Base-by-base conservation (phyloP, 257 asterid species). In the Apocynum venetum region DNA sequence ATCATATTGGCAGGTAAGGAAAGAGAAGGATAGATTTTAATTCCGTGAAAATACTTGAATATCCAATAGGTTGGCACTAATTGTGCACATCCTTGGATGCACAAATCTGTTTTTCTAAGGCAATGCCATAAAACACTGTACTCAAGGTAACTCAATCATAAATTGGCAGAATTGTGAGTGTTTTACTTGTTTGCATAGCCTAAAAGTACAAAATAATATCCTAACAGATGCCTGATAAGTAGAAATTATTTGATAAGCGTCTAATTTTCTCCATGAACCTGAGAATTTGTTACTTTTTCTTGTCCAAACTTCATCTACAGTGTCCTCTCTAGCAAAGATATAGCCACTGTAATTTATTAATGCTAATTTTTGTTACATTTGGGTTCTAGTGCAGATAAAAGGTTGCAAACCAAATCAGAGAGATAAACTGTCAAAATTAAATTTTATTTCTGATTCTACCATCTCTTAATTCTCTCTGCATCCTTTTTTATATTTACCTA, bases 21-120 rank as follows among this genome's bases (percentile, higher is more conserved):
- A 55, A 77, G 36, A 15, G 71, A 70, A 35, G 8, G 51, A 78
- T 70, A 60, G 63, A 41, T 70, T 70, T 66, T 52, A 25, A 67
- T 77, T 77, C 41, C 36, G 43, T 56, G 49, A 46, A 19, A 68
- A 43, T 17, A 68, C 43, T 41, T 17, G 38, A 20, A 43, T 9
- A 7, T 68, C 17, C 0, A 44, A 41, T 20, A 15, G 35, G 51
- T 14, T 4, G 31, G 44, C 43, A 35, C 69, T 31, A 31, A 25
- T 25, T 31, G 68, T 63, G 68, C 5, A 25, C 38, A 40, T 66
- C 52, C 72, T 3, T 4, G 6, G 72, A 15, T 17, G 52, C 52
- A 43, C 38, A 44, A n/a, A 31, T 60, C 25, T 60, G 66, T 10
- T 13, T 52, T 14, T 52, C 47, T 36, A 64, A 38, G 71, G 71